These are phyloP conservation scores for Pythium phragmitis DNA, from an alignment of 352 stramenopile genomes.

Conservation along the genomic window DNA sequence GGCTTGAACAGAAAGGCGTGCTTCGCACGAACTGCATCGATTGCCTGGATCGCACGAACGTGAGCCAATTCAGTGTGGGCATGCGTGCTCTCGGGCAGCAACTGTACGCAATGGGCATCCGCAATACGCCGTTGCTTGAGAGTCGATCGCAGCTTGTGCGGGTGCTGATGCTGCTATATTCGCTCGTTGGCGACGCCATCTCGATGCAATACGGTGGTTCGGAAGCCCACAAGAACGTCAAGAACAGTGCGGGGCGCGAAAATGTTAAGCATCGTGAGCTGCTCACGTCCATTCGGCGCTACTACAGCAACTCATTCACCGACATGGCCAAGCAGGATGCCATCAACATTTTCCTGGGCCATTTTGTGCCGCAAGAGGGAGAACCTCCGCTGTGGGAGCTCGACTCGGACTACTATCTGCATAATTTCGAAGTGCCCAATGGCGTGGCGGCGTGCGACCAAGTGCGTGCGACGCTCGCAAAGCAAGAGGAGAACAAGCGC, in stretches of 20 bases:
- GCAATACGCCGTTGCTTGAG: conserved; percentile 80
- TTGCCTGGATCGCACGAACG: conserved; percentile 84
- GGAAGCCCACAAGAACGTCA: conserved; percentile 99
- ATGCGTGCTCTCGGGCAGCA: conserved; percentile 93
- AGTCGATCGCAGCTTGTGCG: conserved; percentile 92
- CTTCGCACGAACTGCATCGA: conserved; percentile 99
- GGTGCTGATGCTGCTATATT: conserved; percentile 98
- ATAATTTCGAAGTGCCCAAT: conserved; percentile 88
- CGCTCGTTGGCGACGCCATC: conserved; percentile 97
- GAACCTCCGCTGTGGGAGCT: conserved; percentile 79
- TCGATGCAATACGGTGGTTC: conserved; percentile 99
- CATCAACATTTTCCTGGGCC: conserved; percentile 99
- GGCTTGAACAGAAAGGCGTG: conserved; percentile 96
- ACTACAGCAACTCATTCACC: conserved; percentile 99
- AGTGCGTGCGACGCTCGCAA: conserved; percentile 56
- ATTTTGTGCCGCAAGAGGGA: conserved; percentile 74
- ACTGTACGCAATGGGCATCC: conserved; percentile 97
- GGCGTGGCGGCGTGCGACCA: conserved; percentile 58
- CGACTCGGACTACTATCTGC: conserved; percentile 90
- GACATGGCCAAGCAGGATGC: conserved; percentile 98
- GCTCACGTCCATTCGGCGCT: conserved; percentile 97
- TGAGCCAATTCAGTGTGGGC: conserved; percentile 85
- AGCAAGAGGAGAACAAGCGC: conserved; percentile 62
- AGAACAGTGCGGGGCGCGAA: conserved; percentile 78
- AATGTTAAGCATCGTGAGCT: conserved; percentile 96